These are phyloP conservation scores for Malus hybrid DNA, from an alignment of 331 rosid genomes.

Conservation along the genomic window DNA sequence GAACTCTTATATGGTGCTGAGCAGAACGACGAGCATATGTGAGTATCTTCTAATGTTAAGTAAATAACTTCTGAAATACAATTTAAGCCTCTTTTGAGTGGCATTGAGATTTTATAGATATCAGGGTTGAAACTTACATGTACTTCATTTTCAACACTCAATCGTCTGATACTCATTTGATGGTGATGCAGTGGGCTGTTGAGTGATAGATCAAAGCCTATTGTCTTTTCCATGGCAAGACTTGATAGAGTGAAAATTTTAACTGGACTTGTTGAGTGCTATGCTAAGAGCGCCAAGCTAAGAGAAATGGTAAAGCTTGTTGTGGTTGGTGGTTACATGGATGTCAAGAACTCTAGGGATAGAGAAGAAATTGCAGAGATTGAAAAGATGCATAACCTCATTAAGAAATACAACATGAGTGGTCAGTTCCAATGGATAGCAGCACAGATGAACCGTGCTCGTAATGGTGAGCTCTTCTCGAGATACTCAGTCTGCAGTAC, in stretches of 20 bases:
- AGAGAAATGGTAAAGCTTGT: not conserved
- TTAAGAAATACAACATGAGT: constrained; percentile 22
- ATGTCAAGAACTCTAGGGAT: constrained; percentile 27
- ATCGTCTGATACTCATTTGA: not conserved
- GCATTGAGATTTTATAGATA: not conserved
- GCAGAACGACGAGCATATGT: constrained; percentile 34
- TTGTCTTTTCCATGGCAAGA: constrained; percentile 40
- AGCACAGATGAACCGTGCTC: constrained; percentile 39
- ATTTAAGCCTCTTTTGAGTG: not conserved
- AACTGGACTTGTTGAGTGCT: not conserved
- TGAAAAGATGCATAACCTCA: constrained; percentile 32
- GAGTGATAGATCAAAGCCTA: constrained; percentile 28
- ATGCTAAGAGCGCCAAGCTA: constrained; percentile 17
- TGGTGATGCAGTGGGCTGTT: constrained; percentile 23
- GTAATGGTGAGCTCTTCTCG: constrained; percentile 29
- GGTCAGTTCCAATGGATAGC: constrained; percentile 35
- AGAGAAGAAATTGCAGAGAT: constrained; percentile 37
- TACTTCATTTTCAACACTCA: not conserved
- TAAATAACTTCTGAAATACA: not conserved
- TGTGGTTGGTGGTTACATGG: not conserved
- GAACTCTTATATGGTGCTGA: constrained; percentile 26
- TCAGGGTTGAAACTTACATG: not conserved
- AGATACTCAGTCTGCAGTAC: too few relatives aligned
- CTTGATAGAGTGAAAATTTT: constrained; percentile 17
- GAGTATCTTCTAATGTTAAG: constrained; percentile 6